Evolutionary conservation across 805 yeast species (phyloP), one percentile per base, ranked within the genome.

Genomic region (Lipomyces kockii): DNA sequence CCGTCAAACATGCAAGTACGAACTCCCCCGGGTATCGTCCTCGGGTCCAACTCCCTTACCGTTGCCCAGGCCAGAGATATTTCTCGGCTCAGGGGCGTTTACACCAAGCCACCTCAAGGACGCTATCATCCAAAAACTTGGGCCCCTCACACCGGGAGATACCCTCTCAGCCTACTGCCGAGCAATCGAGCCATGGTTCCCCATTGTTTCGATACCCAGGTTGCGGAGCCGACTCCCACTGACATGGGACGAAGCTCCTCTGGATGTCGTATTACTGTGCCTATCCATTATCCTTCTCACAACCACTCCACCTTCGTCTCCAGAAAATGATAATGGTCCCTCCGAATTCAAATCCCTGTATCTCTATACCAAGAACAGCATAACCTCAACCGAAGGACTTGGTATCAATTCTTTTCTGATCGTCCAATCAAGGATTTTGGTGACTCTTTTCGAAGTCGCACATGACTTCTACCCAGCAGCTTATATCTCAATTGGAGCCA

Each of bases 151-250:
- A 14, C 46, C 46, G 46, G 46, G 6, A 37, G 46, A 37, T 14
- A 37, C n/a, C 17, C n/a, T 37, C 46, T 37, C 46, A 37, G n/a
- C 46, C 46, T 37, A 37, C n/a, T 37, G 46, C 46, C 46, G 46
- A 37, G 46, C 46, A 37, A 37, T 37, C 46, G 46, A 37, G 46
- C 46, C 46, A 37, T 37, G 46, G 46, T 37, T 37, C 46, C 46
- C 46, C 46, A 37, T 37, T 37, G n/a, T 37, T 37, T 37, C 46
- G 46, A 37, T 37, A 37, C n/a, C 46, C n/a, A 37, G 46, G 46
- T 14, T 37, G n/a, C 46, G 46, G 46, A 37, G 46, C 46, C 46
- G 46, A 1, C 46, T 37, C 46, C 17, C 46, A 37, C n/a, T 37
- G 6, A 7, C 46, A 12, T 37, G 46, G 46, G 46, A 37, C n/a